Evolutionary conservation across 306 rosid species (phyloP).

Genomic region (Dalbergia cultrata): DNA sequence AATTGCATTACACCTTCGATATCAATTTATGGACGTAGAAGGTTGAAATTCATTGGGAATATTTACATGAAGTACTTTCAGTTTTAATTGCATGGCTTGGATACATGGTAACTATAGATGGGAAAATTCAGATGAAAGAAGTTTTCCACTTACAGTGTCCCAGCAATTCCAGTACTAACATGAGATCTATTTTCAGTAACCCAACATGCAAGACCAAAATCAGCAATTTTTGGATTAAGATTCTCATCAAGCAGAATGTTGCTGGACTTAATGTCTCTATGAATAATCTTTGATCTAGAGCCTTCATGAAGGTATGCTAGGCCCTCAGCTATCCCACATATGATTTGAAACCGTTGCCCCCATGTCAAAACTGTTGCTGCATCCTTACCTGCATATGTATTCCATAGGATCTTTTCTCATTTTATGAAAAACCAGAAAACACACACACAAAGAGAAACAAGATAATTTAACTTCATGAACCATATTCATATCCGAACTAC

Average conservation of each 20-base stretch:
- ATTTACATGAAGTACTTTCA: neutral
- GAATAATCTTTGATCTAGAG: constrained; percentile 66
- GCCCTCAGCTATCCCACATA: constrained; percentile 73
- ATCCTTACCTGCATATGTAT: constrained; percentile 47
- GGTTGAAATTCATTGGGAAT: neutral
- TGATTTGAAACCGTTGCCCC: constrained; percentile 67
- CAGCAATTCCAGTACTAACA: constrained; percentile 61
- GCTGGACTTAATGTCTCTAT: constrained; percentile 73
- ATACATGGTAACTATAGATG: neutral
- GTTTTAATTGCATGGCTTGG: neutral
- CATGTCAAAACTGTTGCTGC: constrained; percentile 54
- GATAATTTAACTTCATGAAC: too few species aligned
- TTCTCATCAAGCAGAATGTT: constrained; percentile 70
- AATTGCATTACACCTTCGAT: neutral
- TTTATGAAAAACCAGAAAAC: too few species aligned
- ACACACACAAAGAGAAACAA: too few species aligned
- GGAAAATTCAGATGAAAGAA: neutral
- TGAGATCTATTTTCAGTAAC: constrained; percentile 59
- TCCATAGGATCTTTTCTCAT: neutral
- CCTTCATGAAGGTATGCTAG: constrained; percentile 79
- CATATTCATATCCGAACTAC: too few species aligned
- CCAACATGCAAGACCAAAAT: constrained; percentile 67
- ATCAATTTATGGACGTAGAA: neutral
- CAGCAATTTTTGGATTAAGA: constrained; percentile 72
- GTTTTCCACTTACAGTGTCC: constrained; percentile 65